Conservation (phyloP, 352 stramenopile genomes). For the Phytophthora megakarya region DNA sequence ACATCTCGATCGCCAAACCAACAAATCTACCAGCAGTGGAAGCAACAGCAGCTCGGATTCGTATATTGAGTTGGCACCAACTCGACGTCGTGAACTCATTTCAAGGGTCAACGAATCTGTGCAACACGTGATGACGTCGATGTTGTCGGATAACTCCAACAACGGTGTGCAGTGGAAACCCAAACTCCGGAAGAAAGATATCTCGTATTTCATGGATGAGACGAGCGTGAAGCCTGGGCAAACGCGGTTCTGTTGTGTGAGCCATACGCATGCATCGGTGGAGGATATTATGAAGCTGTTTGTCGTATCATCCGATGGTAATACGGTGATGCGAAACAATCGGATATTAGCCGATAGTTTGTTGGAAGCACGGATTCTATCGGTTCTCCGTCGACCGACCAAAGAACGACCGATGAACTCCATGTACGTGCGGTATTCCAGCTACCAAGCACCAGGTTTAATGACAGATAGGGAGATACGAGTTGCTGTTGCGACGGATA, state of each 20-base stretch:
- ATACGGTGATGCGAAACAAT: slow-evolving; percentile 45
- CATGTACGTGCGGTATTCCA: slow-evolving; percentile 42
- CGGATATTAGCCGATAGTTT: slow-evolving; percentile 56
- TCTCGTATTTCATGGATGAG: slow-evolving; percentile 62
- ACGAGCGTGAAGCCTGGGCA: slow-evolving; percentile 41
- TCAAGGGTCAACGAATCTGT: slow-evolving; percentile 36
- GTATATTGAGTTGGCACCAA: slow-evolving; percentile 27
- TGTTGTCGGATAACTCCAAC: slow-evolving; percentile 42
- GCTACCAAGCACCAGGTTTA: slow-evolving; percentile 39
- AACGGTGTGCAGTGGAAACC: slow-evolving; percentile 48
- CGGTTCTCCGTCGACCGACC: slow-evolving; percentile 44
- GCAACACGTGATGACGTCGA: slow-evolving; percentile 49
- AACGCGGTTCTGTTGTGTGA: slow-evolving; percentile 63
- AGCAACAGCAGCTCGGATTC: slow-evolving; percentile 14
- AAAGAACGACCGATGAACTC: slow-evolving; percentile 42
- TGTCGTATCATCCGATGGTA: slow-evolving; percentile 41
- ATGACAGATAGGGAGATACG: slow-evolving; percentile 49
- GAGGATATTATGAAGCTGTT: slow-evolving; percentile 62
- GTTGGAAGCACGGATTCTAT: slow-evolving; percentile 47
- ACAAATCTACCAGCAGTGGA: slow-evolving; percentile 13
- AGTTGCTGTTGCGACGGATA: slow-evolving; percentile 40
- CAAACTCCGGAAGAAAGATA: slow-evolving; percentile 48
- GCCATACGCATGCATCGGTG: slow-evolving; percentile 37
- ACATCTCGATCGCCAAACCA: slow-evolving; percentile 7
- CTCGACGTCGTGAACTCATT: slow-evolving; percentile 34